Evolutionary conservation across 371 early-diverging fungal genomes (phyloP), one percentile per base, ranked within the genome.

Genomic region (Apophysomyces ossiformis): DNA sequence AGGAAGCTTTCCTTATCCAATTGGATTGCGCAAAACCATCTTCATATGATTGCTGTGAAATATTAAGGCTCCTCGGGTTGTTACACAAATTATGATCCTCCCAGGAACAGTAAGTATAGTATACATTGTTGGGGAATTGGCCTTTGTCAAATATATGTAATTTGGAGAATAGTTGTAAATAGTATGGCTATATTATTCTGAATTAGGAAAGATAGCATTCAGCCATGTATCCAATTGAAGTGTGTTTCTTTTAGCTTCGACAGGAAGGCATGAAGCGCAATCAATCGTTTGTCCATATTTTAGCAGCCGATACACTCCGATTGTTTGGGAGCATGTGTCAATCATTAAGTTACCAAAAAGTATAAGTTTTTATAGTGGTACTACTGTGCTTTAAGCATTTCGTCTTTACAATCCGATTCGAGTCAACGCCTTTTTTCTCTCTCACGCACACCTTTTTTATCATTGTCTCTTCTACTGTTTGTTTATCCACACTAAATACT

Each of bases 41-140:
- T 50, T 50, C 54, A 50, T 50, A 50, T 50, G 54, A 50, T 50
- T 50, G 21, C 21, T 32, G 11, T 47, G 21, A 21, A 50, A 50
- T 50, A 21, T 50, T 50, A 16, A 50, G 54, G 21, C 21, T 5
- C 21, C 21, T 21, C 16, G 21, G 8, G 21, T 16, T 5, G 54
- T 50, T 50, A 50, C 54, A 50, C 54, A 21, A 50, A 21, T 50
- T 16, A 7, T 21, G 21, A 21, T 11, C 21, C 32, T 21, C 13
- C 21, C 54, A 50, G 21, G 54, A 18, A 50, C 54, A 16, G 7
- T 11, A 50, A 21, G 21, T 21, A 8, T 41, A 41, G 32, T 26
- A 41, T 41, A 13, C 41, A 41, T 41, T 13, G 41, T 41, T 41
- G 41, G 41, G 41, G 41, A 26, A 26, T 41, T 41, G 41, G 41